These are phyloP conservation scores for Capsicum pubescens DNA, from an alignment of 257 asterid genomes.

Conservation along the genomic window DNA sequence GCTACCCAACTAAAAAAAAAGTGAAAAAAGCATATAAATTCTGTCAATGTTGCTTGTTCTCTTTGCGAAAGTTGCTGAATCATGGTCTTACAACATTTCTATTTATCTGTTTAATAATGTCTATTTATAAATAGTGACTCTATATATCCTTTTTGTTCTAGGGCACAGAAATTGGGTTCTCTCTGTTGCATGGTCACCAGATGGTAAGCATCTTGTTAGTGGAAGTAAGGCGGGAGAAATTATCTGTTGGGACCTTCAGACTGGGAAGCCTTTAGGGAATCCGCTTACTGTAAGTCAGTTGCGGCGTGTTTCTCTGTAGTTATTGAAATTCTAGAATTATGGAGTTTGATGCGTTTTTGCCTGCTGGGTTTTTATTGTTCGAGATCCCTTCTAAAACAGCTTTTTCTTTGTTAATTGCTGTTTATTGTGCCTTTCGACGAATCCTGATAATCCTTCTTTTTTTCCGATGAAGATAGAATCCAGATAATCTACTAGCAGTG, in stretches of 20 bases:
- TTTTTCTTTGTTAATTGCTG: slow-evolving; percentile 12
- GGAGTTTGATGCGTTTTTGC: slow-evolving; percentile 9
- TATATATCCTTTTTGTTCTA: slow-evolving; percentile 37
- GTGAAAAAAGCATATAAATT: neutral
- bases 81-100: neutral
- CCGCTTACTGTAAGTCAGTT: slow-evolving; percentile 65
- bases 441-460: neutral
- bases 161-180: slow-evolving; percentile 98
- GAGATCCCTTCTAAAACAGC: neutral
- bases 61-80: neutral
- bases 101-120: slow-evolving; percentile 8
- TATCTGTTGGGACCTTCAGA: slow-evolving; percentile 84
- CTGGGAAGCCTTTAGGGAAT: slow-evolving; percentile 78
- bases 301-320: neutral
- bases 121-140: slow-evolving; percentile 8
- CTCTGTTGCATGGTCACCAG: slow-evolving; percentile 95
- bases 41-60: neutral
- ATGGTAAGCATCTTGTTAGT: slow-evolving; percentile 85
- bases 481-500: neutral
- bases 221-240: slow-evolving; percentile 96
- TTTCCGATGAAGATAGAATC: neutral
- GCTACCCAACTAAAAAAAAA: neutral
- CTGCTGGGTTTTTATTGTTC: slow-evolving; percentile 2
- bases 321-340: neutral
- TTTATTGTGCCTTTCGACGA: slow-evolving; percentile 3